A percentile compares a stretch with the other conserved stretches of the same genome.
phyloP scores from a whole-genome alignment of 1,284 basidiomycete species.

The Austropuccinia psidii region DNA sequence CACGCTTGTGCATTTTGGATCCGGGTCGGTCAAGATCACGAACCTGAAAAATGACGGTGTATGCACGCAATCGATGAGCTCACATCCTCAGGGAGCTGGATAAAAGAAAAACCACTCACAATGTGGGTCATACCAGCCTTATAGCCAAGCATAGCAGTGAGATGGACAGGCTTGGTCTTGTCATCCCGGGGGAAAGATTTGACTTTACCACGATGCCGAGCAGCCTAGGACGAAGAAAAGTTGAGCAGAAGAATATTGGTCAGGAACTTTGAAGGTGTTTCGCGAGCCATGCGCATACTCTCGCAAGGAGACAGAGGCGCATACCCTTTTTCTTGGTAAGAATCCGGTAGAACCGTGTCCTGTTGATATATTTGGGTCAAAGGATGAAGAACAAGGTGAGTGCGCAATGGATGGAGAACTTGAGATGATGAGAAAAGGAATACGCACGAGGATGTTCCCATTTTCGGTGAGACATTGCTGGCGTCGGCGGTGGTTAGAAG shows the following conservation, averaged over 20 bases:
- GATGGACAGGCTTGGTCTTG: slow-evolving; percentile 97
- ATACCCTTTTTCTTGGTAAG: slow-evolving; percentile 65
- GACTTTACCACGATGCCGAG: slow-evolving; percentile 93
- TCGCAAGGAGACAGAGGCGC: slow-evolving; percentile 38
- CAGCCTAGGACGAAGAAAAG: slow-evolving; percentile 55
- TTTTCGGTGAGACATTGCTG: slow-evolving; percentile 44
- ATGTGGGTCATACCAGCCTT: slow-evolving; percentile 99
- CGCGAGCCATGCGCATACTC: slow-evolving; percentile 34
- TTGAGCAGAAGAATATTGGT: neutral
- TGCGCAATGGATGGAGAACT: too few relatives aligned
- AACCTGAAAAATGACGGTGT: slow-evolving; percentile 47
- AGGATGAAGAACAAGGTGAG: neutral
- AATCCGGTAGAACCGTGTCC: slow-evolving; percentile 43
- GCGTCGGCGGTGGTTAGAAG: neutral
- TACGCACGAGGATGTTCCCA: slow-evolving; percentile 43
- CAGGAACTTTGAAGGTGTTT: slow-evolving; percentile 6
- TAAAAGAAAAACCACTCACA: slow-evolving; percentile 47
- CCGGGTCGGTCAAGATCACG: slow-evolving; percentile 98
- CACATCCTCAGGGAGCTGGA: neutral
- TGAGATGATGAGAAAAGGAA: neutral
- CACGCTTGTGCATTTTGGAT: slow-evolving; percentile 99
- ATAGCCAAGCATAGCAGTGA: slow-evolving; percentile 98
- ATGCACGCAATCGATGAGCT: neutral
- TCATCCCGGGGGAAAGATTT: slow-evolving; percentile 99
- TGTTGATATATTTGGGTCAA: neutral